A percentile compares a stretch with the other conserved stretches of the same genome.
Conservation (phyloP, 192 early-diverging fungal species). For the Mortierella alpina region DNA sequence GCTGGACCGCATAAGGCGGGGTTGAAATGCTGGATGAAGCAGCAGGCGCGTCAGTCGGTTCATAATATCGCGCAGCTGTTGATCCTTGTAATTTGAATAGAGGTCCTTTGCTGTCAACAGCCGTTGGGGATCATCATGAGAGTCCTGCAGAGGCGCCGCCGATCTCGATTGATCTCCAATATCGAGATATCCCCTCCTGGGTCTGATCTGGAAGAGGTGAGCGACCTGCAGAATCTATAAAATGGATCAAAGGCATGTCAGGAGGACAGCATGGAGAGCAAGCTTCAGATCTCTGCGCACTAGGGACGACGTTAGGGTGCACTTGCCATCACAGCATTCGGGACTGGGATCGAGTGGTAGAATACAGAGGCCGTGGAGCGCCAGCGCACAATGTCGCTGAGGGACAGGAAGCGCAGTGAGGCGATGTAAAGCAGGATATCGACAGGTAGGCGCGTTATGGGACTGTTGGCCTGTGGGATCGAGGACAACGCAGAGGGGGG, state of each 20-base stretch:
- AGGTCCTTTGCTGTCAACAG: slow-evolving; percentile 5
- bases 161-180: background rate
- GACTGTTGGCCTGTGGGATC: background rate
- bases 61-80: slow-evolving; percentile 25
- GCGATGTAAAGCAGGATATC: slow-evolving; percentile 49
- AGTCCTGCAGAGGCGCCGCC: background rate
- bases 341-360: slow-evolving; percentile 39
- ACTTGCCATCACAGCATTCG: slow-evolving; percentile 36
- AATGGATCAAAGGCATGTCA: background rate
- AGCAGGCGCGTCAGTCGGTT: slow-evolving; percentile 16
- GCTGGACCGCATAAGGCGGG: slow-evolving; percentile 36
- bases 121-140: background rate
- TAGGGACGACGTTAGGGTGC: background rate
- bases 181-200: slow-evolving; percentile 14
- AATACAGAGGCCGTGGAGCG: slow-evolving; percentile 37
- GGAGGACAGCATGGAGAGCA: background rate
- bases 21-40: slow-evolving; percentile 38
- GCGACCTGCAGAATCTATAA: slow-evolving; percentile 41
- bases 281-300: background rate
- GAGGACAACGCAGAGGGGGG: too few relatives aligned
- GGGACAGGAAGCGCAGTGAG: slow-evolving; percentile 27
- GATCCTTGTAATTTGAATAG: slow-evolving; percentile 23
- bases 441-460: slow-evolving; percentile 28
- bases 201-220: slow-evolving; percentile 38
- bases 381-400: slow-evolving; percentile 49